phyloP scores from a whole-genome alignment of 768 basidiomycete species.

The Lentinus tigrinus region DNA sequence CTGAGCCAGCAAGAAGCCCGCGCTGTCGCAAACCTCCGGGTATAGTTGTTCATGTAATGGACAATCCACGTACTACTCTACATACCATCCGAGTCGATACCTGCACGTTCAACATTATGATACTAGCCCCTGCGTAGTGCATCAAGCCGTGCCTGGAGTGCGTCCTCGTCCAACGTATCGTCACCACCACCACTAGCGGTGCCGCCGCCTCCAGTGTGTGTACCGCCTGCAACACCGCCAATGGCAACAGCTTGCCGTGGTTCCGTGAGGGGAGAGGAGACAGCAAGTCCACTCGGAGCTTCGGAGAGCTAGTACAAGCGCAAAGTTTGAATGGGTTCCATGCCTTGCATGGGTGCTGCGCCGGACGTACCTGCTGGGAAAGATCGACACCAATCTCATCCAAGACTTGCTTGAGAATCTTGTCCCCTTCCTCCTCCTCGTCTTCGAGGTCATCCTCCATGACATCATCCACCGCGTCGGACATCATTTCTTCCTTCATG shows the following conservation, averaged over 20 bases:
- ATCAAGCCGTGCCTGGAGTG: conserved; percentile 90
- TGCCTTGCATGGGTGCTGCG: conserved; percentile 9
- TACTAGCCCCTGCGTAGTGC: conserved; percentile 70
- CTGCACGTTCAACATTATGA: background rate
- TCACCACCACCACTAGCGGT: conserved; percentile 38
- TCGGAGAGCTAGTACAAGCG: conserved; percentile 64
- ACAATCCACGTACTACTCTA: conserved; percentile 3
- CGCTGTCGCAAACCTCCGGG: conserved; percentile 59
- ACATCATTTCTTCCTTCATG: conserved; percentile 99
- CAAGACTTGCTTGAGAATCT: conserved; percentile 91
- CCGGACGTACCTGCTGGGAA: conserved; percentile 68
- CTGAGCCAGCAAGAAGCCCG: conserved; percentile 76
- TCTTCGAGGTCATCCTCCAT: conserved; percentile 87
- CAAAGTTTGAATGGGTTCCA: background rate
- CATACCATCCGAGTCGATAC: background rate
- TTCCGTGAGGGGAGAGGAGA: conserved; percentile 57
- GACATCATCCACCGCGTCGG: conserved; percentile 94
- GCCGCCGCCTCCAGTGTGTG: conserved; percentile 36
- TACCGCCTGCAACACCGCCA: conserved; percentile 59
- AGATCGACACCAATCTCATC: conserved; percentile 95
- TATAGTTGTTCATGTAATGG: conserved; percentile 14
- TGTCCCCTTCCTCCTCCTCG: conserved; percentile 94
- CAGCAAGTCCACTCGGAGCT: conserved; percentile 71
- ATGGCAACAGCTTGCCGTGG: conserved; percentile 81
- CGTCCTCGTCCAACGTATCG: conserved; percentile 78